phyloP scores from a whole-genome alignment of 257 asterid genomes.

The Haberlea rhodopensis region DNA sequence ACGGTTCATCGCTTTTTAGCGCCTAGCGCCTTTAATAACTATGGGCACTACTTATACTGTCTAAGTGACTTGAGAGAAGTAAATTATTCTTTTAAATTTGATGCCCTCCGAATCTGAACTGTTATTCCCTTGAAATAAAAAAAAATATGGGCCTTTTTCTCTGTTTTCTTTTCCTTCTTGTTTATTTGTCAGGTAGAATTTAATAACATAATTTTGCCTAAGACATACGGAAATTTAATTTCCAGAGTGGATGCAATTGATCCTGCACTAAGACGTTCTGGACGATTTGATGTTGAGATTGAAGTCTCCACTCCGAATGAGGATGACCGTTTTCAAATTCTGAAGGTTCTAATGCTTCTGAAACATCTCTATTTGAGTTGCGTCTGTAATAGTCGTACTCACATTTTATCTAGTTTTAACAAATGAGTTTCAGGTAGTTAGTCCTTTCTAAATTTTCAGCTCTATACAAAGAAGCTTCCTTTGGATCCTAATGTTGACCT shows the following conservation, averaged over 20 bases:
- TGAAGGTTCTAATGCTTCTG: constrained; percentile 43
- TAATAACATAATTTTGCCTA: neutral
- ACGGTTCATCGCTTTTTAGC: too few species aligned
- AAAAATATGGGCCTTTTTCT: too few species aligned
- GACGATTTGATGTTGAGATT: constrained; percentile 94
- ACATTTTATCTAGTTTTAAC: neutral
- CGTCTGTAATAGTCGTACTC: neutral
- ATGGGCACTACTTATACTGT: too few species aligned
- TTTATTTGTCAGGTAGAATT: constrained; percentile 2
- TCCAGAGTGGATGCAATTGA: constrained; percentile 81
- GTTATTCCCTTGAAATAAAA: too few species aligned
- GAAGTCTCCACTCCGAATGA: constrained; percentile 91
- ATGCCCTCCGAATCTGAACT: too few species aligned
- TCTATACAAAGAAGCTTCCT: constrained; percentile 69
- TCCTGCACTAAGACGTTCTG: constrained; percentile 91
- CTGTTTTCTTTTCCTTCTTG: neutral
- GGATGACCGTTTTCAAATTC: constrained; percentile 74
- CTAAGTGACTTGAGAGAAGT: too few species aligned
- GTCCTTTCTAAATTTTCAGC: constrained; percentile 42
- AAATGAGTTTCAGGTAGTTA: constrained; percentile 6
- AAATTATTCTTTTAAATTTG: too few species aligned
- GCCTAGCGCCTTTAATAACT: too few species aligned
- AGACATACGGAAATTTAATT: constrained; percentile 14
- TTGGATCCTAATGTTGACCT: constrained; percentile 63
- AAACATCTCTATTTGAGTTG: constrained; percentile 13